phyloP scores from a whole-genome alignment of 768 basidiomycete species.

The Tylopilus rubrobrunneus region DNA sequence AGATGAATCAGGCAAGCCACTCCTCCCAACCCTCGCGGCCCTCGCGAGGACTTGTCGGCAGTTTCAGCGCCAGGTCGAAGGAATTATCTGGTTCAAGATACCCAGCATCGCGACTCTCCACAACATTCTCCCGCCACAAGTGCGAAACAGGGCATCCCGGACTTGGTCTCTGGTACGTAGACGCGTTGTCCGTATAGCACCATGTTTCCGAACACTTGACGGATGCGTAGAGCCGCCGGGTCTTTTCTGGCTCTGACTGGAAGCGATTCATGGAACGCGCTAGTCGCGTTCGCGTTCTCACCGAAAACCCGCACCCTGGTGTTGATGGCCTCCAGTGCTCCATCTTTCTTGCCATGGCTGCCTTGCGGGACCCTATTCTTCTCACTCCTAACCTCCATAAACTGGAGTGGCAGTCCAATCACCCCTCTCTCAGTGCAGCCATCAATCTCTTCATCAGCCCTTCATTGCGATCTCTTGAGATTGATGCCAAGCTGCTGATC shows the following conservation, averaged over 20 bases:
- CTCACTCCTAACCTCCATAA: conserved; percentile 24
- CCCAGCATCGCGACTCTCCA: conserved; percentile 9
- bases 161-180: conserved; percentile 21
- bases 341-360: conserved; percentile 15
- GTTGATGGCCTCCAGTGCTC: not conserved
- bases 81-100: conserved; percentile 21
- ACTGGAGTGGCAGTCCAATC: conserved; percentile 14
- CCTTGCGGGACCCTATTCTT: conserved; percentile 12
- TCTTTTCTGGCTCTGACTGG: conserved; percentile 18
- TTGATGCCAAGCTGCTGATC: conserved; percentile 20
- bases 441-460: conserved; percentile 24
- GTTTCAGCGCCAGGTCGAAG: conserved; percentile 20
- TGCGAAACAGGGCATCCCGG: conserved; percentile 8
- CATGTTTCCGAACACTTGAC: not conserved
- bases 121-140: conserved; percentile 15
- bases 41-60: conserved; percentile 26
- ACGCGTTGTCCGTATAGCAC: not conserved
- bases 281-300: conserved; percentile 13
- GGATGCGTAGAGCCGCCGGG: conserved; percentile 15
- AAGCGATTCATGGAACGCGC: conserved; percentile 16
- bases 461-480: conserved; percentile 19
- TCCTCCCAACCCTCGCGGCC: conserved; percentile 18
- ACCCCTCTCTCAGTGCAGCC: not conserved
- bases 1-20: conserved; percentile 13
- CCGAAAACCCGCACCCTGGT: not conserved